Conservation (phyloP, 768 basidiomycete species). For the Tephrocybe sp. region DNA sequence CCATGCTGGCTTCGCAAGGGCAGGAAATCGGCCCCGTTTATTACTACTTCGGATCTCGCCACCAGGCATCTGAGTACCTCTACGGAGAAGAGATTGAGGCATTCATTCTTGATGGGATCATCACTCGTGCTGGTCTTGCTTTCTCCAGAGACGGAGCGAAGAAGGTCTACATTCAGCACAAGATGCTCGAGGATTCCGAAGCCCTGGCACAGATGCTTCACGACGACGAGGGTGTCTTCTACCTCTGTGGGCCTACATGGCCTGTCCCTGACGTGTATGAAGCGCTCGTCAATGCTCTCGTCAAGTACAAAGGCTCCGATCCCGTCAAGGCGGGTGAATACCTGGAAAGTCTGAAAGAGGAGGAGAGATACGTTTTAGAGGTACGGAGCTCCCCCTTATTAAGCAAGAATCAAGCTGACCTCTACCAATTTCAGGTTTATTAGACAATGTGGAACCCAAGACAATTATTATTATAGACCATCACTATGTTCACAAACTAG, state of each 20-base stretch:
- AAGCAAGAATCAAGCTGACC: not conserved
- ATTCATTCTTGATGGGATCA: conserved; percentile 79
- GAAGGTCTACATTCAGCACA: conserved; percentile 99
- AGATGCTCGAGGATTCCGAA: conserved; percentile 89
- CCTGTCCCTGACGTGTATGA: conserved; percentile 99
- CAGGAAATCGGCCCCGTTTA: conserved; percentile 86
- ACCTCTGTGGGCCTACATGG: conserved; percentile 98
- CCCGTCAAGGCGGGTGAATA: conserved; percentile 70
- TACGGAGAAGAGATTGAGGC: conserved; percentile 97
- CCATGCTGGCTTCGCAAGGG: conserved; percentile 73
- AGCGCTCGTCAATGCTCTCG: conserved; percentile 80
- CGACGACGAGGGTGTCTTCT: conserved; percentile 79
- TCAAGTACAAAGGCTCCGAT: conserved; percentile 64
- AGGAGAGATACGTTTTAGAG: conserved; percentile 97
- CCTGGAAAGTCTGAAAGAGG: conserved; percentile 89
- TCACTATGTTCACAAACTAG: not conserved
- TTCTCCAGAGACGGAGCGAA: conserved; percentile 92
- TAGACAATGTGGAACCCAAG: too few species aligned
- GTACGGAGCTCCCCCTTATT: conserved; percentile 36
- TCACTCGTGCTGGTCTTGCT: conserved; percentile 89
- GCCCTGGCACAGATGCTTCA: conserved; percentile 73
- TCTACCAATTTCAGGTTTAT: conserved; percentile 22
- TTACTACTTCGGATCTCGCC: conserved; percentile 98
- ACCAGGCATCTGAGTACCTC: conserved; percentile 93
- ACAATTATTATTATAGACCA: too few species aligned